phyloP scores from a whole-genome alignment of 2,329 filamentous ascomycete genomes.

The Colletotrichum sp. region DNA sequence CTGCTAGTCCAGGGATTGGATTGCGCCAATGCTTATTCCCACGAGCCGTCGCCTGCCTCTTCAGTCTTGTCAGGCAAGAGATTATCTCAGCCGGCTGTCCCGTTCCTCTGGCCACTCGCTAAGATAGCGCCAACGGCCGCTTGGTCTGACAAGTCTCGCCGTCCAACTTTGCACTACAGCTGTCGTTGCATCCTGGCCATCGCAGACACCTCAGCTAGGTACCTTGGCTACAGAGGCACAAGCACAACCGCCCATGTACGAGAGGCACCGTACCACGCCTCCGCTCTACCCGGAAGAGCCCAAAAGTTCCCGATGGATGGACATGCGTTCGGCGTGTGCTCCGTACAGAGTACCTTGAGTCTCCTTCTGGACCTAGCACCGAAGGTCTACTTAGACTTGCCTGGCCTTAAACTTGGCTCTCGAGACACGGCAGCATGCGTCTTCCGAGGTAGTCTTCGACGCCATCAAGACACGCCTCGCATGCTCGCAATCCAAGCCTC shows the following conservation, averaged over 20 bases:
- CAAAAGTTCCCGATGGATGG: not conserved
- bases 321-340: not conserved
- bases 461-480: not conserved
- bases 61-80: not conserved
- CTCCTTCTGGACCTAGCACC: not conserved
- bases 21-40: not conserved
- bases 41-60: not conserved
- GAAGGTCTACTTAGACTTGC: not conserved
- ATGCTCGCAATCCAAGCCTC: not conserved
- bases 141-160: constrained; percentile 1
- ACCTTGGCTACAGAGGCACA: not conserved
- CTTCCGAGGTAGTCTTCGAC: not conserved
- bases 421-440: not conserved
- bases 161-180: not conserved
- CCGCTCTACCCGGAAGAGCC: not conserved
- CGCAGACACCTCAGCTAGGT: not conserved
- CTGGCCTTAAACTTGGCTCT: not conserved
- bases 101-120: not conserved
- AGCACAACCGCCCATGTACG: not conserved
- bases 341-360: not conserved
- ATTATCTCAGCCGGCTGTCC: not conserved
- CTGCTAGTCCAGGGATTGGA: not conserved
- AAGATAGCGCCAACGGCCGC: not conserved
- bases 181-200: not conserved
- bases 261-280: not conserved